These are phyloP conservation scores for Daucus carota DNA, from an alignment of 129 eudicot genomes.

Conservation along the genomic window DNA sequence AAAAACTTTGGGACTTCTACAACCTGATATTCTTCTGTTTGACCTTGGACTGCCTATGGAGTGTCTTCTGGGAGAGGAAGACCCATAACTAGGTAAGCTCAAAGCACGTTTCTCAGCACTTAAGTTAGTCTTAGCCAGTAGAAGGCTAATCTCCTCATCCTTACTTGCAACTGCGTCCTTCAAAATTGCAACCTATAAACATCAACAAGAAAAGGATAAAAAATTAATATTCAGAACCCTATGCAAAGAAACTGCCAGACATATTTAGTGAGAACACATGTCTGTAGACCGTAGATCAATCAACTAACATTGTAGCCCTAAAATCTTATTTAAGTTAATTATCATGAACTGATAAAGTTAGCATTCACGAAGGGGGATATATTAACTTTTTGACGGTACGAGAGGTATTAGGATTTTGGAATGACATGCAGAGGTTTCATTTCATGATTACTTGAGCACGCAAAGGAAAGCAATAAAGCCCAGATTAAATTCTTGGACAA, in stretches of 20 bases:
- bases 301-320: not conserved
- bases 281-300: not conserved
- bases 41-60: conserved; percentile 24
- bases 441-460: not conserved
- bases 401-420: not conserved
- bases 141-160: conserved; percentile 50
- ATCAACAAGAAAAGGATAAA: not conserved
- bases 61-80: conserved; percentile 52
- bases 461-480: not conserved
- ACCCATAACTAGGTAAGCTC: conserved; percentile 27
- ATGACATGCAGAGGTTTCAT: not conserved
- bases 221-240: not conserved
- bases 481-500: not conserved
- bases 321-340: not conserved
- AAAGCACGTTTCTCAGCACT: conserved; percentile 33
- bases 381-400: not conserved
- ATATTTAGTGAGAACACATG: not conserved
- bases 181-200: conserved; percentile 47
- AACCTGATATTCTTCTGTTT: conserved; percentile 20
- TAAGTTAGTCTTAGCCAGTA: conserved; percentile 29
- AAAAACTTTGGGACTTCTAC: conserved; percentile 12
- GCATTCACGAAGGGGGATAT: not conserved
- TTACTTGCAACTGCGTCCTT: conserved; percentile 58
- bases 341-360: not conserved
- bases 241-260: not conserved